Conservation (phyloP, 306 rosid genomes). For the Sindora glabra region DNA sequence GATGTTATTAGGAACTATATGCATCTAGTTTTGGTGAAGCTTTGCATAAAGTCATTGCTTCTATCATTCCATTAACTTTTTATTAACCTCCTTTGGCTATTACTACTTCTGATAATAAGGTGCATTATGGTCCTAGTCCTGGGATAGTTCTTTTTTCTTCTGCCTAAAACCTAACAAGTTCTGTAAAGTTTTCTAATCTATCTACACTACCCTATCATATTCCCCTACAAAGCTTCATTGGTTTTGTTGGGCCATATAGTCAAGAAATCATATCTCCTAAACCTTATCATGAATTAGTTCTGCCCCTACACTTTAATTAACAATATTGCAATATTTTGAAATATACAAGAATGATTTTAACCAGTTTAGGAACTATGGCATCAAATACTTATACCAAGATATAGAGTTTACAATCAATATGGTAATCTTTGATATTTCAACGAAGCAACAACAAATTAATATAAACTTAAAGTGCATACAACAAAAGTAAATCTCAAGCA, state of each 20-base stretch:
- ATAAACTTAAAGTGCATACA: too few relatives aligned
- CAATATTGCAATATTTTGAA: too few relatives aligned
- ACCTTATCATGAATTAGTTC: slow-evolving; percentile 1
- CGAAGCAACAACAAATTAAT: too few relatives aligned
- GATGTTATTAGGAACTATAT: background rate
- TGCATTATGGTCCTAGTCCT: background rate
- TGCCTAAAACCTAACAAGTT: background rate
- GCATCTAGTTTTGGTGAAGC: background rate
- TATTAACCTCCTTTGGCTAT: background rate
- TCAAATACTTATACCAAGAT: too few relatives aligned
- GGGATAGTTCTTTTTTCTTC: slow-evolving; percentile 8
- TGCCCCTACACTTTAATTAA: too few relatives aligned
- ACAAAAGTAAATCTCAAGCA: too few relatives aligned
- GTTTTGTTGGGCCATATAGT: background rate
- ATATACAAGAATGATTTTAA: too few relatives aligned
- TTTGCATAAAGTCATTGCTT: background rate
- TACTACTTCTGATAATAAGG: slow-evolving; percentile 7
- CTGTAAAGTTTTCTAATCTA: background rate
- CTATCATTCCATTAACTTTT: background rate
- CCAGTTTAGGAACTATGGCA: too few relatives aligned
- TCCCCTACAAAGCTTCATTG: background rate
- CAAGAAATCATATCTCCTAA: slow-evolving; percentile 8
- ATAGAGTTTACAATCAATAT: too few relatives aligned
- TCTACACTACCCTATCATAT: background rate
- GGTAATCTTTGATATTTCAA: too few relatives aligned